These are phyloP conservation scores for Thielaviopsis musarum DNA, from an alignment of 2,329 filamentous ascomycete species.

Conservation along the genomic window DNA sequence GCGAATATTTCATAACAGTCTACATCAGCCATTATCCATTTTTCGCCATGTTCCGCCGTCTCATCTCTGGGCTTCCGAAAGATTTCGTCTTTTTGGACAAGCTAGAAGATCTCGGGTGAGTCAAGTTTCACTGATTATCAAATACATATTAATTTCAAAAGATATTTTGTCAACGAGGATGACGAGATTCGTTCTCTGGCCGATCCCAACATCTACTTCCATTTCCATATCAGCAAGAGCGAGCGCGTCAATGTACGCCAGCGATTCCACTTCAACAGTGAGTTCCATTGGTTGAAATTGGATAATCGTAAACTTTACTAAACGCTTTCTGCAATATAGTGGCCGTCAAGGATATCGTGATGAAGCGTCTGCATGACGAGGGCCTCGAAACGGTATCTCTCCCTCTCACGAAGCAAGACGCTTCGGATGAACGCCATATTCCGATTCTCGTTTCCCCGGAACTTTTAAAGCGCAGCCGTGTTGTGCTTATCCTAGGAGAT, in stretches of 20 bases:
- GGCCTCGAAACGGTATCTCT: constrained; percentile 45
- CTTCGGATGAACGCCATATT: constrained; percentile 36
- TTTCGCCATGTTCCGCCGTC: constrained; percentile 56
- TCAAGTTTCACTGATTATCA: background rate
- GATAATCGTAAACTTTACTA: background rate
- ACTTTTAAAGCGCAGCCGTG: constrained; percentile 37
- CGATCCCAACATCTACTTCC: constrained; percentile 52
- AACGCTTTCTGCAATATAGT: constrained; percentile 24
- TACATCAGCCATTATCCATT: background rate
- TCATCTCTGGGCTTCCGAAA: constrained; percentile 48
- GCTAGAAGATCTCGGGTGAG: constrained; percentile 57
- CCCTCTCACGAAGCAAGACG: constrained; percentile 31
- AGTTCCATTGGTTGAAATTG: constrained; percentile 13
- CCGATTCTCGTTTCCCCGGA: constrained; percentile 45
- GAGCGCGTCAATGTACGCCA: constrained; percentile 62
- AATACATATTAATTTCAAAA: constrained; percentile 19
- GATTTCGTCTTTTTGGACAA: constrained; percentile 50
- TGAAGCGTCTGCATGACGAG: constrained; percentile 41
- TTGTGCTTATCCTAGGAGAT: constrained; percentile 64
- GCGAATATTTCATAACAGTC: too few species aligned
- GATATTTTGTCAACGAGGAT: constrained; percentile 61
- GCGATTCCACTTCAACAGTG: constrained; percentile 58
- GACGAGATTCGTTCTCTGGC: constrained; percentile 59
- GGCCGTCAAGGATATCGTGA: constrained; percentile 44
- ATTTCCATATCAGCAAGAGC: constrained; percentile 58